Evolutionary conservation across 2,329 filamentous ascomycete genomes (phyloP).

Genomic region (Pseudocercospora eumusae): DNA sequence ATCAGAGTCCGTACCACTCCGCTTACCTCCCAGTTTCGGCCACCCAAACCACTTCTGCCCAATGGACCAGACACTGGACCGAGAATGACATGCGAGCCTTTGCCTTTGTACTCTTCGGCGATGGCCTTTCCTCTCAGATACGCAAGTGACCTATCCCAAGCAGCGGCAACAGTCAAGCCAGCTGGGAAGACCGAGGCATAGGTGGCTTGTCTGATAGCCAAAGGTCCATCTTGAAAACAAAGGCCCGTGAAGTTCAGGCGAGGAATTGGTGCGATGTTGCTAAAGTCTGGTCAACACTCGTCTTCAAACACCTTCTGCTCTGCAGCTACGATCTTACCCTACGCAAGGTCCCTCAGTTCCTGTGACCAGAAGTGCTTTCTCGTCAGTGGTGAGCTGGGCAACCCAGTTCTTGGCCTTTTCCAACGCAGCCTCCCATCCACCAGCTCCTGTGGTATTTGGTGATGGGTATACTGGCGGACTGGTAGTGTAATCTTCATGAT

Average conservation of each 20-base stretch:
- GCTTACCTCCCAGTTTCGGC: neutral
- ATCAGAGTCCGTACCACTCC: neutral
- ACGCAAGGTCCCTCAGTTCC: neutral
- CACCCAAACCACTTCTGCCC: neutral
- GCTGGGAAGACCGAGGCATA: slow-evolving; percentile 43
- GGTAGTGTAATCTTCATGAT: slow-evolving; percentile 27
- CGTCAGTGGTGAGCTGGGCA: neutral
- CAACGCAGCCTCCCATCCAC: slow-evolving; percentile 38
- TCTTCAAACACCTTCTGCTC: neutral
- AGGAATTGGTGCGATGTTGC: slow-evolving; percentile 36
- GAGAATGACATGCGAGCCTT: neutral
- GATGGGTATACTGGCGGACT: slow-evolving; percentile 29
- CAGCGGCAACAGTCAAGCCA: slow-evolving; percentile 41
- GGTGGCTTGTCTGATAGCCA: slow-evolving; percentile 60
- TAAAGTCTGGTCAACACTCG: slow-evolving; percentile 42
- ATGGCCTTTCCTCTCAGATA: neutral
- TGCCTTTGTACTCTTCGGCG: neutral
- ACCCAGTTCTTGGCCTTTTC: neutral
- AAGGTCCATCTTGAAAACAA: slow-evolving; percentile 56
- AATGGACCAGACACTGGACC: neutral
- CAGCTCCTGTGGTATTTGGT: slow-evolving; percentile 28
- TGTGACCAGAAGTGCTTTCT: neutral
- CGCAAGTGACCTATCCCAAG: slow-evolving; percentile 37
- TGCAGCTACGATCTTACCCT: neutral
- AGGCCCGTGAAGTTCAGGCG: slow-evolving; percentile 44